Evolutionary conservation across 768 basidiomycete genomes (phyloP).

Genomic region (Tubosaeta brunneosetosa): DNA sequence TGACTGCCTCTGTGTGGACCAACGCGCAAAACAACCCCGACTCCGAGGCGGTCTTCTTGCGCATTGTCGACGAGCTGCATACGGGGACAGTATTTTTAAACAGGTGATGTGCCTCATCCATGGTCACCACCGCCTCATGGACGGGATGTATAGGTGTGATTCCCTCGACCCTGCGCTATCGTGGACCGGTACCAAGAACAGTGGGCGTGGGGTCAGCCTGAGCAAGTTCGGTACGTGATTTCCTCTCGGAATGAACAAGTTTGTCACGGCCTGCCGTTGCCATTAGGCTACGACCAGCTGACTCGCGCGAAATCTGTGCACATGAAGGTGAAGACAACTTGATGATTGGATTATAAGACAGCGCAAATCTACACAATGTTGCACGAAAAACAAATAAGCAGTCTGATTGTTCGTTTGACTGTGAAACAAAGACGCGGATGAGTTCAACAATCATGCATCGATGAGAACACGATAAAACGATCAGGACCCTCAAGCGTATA

Average conservation of each 20-base stretch:
- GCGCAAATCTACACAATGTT: neutral
- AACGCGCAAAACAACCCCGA: slow-evolving; percentile 52
- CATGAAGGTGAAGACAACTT: slow-evolving; percentile 68
- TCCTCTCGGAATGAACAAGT: neutral
- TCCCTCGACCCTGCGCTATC: slow-evolving; percentile 87
- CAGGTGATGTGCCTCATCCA: slow-evolving; percentile 38
- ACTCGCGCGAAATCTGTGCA: slow-evolving; percentile 77
- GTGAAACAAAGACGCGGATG: neutral
- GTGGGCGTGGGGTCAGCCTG: slow-evolving; percentile 86
- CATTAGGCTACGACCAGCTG: slow-evolving; percentile 84
- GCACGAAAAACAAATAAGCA: neutral
- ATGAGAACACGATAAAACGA: neutral
- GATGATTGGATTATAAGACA: neutral
- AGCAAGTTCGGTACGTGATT: slow-evolving; percentile 75
- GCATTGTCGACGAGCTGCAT: slow-evolving; percentile 62
- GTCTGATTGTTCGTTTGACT: neutral
- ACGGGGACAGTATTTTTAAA: slow-evolving; percentile 95
- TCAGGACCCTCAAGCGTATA: slow-evolving; percentile 36
- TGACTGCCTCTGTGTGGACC: slow-evolving; percentile 96
- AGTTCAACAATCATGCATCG: neutral
- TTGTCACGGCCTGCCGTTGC: neutral
- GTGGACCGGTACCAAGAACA: slow-evolving; percentile 94
- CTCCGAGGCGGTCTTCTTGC: slow-evolving; percentile 67
- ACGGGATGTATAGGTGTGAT: slow-evolving; percentile 59
- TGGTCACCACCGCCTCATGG: neutral